A percentile compares a stretch with the other conserved stretches of the same genome.
Evolutionary conservation across 148 eudicot genomes (phyloP).

Genomic region (Dysphania ambrosioides): DNA sequence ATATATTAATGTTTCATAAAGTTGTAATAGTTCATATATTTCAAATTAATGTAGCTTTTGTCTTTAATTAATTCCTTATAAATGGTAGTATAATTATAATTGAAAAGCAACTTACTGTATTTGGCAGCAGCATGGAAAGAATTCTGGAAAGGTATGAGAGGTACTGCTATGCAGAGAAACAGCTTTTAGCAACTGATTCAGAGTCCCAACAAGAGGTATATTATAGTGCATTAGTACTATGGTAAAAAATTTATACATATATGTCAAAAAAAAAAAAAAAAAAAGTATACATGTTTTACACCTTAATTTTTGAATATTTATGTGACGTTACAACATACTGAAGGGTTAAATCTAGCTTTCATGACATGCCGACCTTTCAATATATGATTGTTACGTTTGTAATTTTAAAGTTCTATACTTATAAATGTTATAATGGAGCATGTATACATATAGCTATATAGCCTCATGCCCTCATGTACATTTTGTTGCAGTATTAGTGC

Average conservation of each 20-base stretch:
- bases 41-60: background rate
- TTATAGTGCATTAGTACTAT: slow-evolving; percentile 4
- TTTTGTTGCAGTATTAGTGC: background rate
- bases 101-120: background rate
- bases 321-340: background rate
- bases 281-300: background rate
- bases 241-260: no score
- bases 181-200: slow-evolving; percentile 30
- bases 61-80: background rate
- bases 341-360: background rate
- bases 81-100: background rate
- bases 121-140: slow-evolving; percentile 55
- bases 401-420: no score
- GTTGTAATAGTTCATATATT: no score
- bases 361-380: background rate
- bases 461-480: no score
- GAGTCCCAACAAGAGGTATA: slow-evolving; percentile 45
- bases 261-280: no score
- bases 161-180: slow-evolving; percentile 53
- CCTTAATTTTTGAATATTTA: background rate
- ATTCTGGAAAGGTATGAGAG: slow-evolving; percentile 83
- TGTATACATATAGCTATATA: background rate
- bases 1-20: no score
- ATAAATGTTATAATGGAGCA: no score
- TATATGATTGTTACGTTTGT: no score